Conservation (phyloP, 176 grass and related monocot species). For the Canna indica region DNA sequence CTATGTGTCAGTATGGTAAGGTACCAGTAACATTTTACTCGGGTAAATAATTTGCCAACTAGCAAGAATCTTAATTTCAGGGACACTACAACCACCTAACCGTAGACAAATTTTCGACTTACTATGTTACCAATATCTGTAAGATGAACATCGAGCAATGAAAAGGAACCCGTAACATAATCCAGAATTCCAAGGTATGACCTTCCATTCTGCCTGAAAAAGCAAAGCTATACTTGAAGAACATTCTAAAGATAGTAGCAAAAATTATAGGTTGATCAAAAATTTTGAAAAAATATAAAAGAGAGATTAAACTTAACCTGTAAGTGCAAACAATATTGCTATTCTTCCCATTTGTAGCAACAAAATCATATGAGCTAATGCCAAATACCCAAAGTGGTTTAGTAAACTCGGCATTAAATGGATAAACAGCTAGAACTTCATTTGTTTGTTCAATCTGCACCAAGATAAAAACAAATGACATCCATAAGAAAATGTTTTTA, state of each 20-base stretch:
- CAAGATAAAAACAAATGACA: conserved; percentile 8
- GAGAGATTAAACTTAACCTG: conserved; percentile 34
- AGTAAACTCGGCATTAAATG: conserved; percentile 81
- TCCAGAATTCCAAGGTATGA: conserved; percentile 82
- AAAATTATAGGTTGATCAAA: neutral
- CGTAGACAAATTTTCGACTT: conserved; percentile 19
- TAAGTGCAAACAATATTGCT: conserved; percentile 66
- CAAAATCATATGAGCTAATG: conserved; percentile 82
- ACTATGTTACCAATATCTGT: conserved; percentile 71
- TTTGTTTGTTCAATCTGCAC: conserved; percentile 65
- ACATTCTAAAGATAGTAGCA: neutral
- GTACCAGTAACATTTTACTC: no score
- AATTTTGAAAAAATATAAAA: neutral
- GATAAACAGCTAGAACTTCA: conserved; percentile 54
- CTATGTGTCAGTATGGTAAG: no score
- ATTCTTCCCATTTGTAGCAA: conserved; percentile 36
- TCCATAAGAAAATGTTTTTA: neutral
- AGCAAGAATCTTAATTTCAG: neutral
- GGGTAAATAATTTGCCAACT: neutral
- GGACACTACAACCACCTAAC: neutral
- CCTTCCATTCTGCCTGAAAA: conserved; percentile 56
- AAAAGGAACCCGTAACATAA: conserved; percentile 53
- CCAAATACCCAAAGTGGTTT: conserved; percentile 83
- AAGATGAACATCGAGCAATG: conserved; percentile 63
- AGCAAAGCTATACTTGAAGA: conserved; percentile 6